Conservation (phyloP, 768 basidiomycete genomes). For the Clitopilus passeckerianus region DNA sequence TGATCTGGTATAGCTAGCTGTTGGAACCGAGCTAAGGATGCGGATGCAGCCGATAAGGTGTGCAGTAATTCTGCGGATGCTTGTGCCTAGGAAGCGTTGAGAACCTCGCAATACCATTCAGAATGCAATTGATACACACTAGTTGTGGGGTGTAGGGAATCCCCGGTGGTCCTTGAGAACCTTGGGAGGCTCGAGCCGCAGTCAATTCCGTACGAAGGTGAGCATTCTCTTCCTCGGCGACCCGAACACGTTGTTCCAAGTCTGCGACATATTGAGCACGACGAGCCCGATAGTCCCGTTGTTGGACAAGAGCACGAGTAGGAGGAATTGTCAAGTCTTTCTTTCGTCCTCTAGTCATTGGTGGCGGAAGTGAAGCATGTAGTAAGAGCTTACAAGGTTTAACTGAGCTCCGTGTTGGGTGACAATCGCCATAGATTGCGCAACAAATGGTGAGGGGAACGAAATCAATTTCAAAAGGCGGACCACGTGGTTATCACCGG, state of each 20-base stretch:
- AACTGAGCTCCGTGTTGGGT: conserved; percentile 11
- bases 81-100: conserved; percentile 30
- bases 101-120: not conserved
- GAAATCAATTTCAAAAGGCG: conserved; percentile 15
- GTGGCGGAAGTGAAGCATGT: conserved; percentile 8
- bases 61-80: conserved; percentile 50
- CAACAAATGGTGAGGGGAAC: conserved; percentile 23
- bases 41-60: conserved; percentile 37
- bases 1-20: conserved; percentile 35
- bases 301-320: conserved; percentile 53
- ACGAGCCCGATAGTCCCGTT: conserved; percentile 62
- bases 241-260: conserved; percentile 50
- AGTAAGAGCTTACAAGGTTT: conserved; percentile 1
- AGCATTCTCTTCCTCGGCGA: conserved; percentile 50
- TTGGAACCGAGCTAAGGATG: conserved; percentile 52
- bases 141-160: conserved; percentile 22
- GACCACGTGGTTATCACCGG: conserved; percentile 10
- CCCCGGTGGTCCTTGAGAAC: conserved; percentile 26
- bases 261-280: conserved; percentile 52
- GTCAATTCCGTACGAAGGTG: conserved; percentile 45
- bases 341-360: conserved; percentile 63
- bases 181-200: conserved; percentile 32
- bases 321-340: conserved; percentile 59
- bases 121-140: conserved; percentile 16
- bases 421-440: conserved; percentile 28